Base-by-base conservation (phyloP, 2,329 filamentous ascomycete genomes). In the Ophiostoma sp. region DNA sequence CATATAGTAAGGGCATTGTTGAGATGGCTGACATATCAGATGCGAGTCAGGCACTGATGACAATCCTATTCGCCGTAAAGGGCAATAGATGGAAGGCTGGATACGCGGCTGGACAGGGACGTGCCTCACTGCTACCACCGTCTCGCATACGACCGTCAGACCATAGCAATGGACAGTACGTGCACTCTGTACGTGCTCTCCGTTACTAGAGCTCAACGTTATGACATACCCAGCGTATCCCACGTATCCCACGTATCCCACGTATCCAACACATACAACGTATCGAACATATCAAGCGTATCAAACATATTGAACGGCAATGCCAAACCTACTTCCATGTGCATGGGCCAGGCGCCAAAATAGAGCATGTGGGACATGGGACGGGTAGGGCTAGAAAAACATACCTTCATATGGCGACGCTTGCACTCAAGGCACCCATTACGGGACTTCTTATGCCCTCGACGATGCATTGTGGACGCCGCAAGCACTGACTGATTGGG, bases 381-480 rank as follows among this genome's bases (percentile, higher is more conserved):
- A 55, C 49, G 49, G 49, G 9, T 55, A 55, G 49, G 49, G 49
- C 49, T 55, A 18, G 16, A 55, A 45, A 55, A 27, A 55, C 69
- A 41, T 36, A 71, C 70, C 70, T 76, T 77, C 69, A 77, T 74
- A 67, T 77, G 76, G 7, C 75, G 73, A 42, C 74, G 71, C 69
- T 77, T 77, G 69, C 76, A 76, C 60, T 77, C 76, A 9, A 74
- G 70, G 70, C 76, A 77, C 1, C 75, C 76, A 36, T 72, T 74
- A 44, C 75, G 72, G 8, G 76, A 76, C 66, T 76, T 76, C 47
- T 73, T 74, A 67, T 77, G 76, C 44, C 67, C 66, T 40, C 69
- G 69, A 36, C 70, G 70, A 67, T 66, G 70, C 70, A 70, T 71
- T 36, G 63, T 27, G 44, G 52, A 36, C 40, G 49, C 44, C 64